Conservation (phyloP, 164 flowering plant species). For the Tetracentron sinense region DNA sequence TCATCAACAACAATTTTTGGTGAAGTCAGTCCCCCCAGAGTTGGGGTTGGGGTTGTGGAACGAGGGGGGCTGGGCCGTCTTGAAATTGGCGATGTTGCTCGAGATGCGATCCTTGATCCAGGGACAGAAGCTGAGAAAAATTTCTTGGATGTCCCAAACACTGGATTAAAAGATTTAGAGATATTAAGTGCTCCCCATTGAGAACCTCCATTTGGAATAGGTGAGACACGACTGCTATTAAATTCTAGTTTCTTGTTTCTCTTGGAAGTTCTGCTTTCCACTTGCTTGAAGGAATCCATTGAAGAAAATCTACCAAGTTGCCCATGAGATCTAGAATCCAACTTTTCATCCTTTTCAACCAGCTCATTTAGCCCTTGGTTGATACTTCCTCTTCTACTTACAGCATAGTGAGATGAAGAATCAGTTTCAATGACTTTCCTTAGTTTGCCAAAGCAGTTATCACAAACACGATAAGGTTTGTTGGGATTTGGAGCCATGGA, state of each 20-base stretch:
- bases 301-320: conserved; percentile 75
- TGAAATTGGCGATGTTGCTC: conserved; percentile 97
- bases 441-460: conserved; percentile 71
- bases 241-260: conserved; percentile 84
- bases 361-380: conserved; percentile 51
- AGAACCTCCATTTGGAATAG: conserved; percentile 75
- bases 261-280: conserved; percentile 66
- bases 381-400: conserved; percentile 64
- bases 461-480: conserved; percentile 97
- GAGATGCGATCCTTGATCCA: conserved; percentile 94
- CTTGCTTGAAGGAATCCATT: conserved; percentile 72
- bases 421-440: conserved; percentile 71
- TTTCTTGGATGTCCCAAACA: conserved; percentile 92
- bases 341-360: conserved; percentile 67
- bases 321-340: conserved; percentile 58
- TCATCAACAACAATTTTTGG: conserved; percentile 75
- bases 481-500: conserved; percentile 98
- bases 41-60: conserved; percentile 95
- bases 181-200: conserved; percentile 80
- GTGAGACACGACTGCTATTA: conserved; percentile 92
- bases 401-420: conserved; percentile 57
- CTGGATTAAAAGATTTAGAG: conserved; percentile 86
- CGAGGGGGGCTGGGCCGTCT: conserved; percentile 98
- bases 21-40: conserved; percentile 75
- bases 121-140: conserved; percentile 98